phyloP scores from a whole-genome alignment of 2,329 filamentous ascomycete genomes.

The Escovopsis sp. region DNA sequence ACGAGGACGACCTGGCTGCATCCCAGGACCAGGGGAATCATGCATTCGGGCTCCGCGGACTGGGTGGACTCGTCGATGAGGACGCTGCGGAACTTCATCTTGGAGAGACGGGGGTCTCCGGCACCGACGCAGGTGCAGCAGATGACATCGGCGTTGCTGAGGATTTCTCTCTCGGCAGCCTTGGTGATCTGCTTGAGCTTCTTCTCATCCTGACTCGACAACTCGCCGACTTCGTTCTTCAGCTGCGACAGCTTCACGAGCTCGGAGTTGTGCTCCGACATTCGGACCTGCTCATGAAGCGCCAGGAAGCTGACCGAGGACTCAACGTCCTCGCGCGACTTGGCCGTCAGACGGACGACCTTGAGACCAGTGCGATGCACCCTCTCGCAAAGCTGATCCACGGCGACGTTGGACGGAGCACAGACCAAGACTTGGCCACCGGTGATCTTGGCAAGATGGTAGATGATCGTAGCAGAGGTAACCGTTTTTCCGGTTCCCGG shows the following conservation, averaged over 20 bases:
- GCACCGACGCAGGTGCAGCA: constrained; percentile 98
- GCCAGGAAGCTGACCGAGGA: constrained; percentile 95
- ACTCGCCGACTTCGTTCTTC: constrained; percentile 79
- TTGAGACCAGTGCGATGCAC: constrained; percentile 91
- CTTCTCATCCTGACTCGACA: constrained; percentile 94
- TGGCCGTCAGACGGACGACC: constrained; percentile 94
- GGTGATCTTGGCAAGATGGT: constrained; percentile 90
- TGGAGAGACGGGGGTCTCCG: constrained; percentile 83
- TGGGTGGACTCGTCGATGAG: constrained; percentile 97
- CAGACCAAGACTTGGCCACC: constrained; percentile 91
- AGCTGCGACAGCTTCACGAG: constrained; percentile 84
- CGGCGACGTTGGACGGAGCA: constrained; percentile 93
- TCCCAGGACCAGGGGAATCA: constrained; percentile 92
- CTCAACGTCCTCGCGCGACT: constrained; percentile 96
- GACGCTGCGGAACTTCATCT: constrained; percentile 97
- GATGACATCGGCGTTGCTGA: constrained; percentile 91
- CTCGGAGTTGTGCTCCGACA: constrained; percentile 93
- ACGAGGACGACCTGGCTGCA: constrained; percentile 99
- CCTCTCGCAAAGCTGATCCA: constrained; percentile 94
- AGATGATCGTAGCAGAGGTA: constrained; percentile 96
- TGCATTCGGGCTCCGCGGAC: constrained; percentile 94
- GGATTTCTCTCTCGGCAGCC: constrained; percentile 84
- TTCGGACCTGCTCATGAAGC: constrained; percentile 89
- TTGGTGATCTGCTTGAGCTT: constrained; percentile 94
- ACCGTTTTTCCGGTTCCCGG: constrained; percentile 97